A percentile compares a stretch with the other conserved stretches of the same genome.
These are phyloP conservation scores for Aspergillus avenaceus DNA, from an alignment of 495 filamentous ascomycete species.

Conservation along the genomic window DNA sequence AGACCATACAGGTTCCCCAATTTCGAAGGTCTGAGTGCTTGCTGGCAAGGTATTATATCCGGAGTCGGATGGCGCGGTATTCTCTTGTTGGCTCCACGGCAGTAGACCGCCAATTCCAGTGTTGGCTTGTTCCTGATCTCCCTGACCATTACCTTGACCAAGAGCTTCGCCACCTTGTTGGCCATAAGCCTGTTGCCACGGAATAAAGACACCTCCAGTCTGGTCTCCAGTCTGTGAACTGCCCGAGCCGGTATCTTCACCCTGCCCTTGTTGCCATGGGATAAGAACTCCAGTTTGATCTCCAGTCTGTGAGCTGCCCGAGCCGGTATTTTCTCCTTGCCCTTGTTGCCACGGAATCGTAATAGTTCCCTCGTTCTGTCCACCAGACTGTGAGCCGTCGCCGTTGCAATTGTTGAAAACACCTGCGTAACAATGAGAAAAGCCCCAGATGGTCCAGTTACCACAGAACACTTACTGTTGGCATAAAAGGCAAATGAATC, in stretches of 20 bases:
- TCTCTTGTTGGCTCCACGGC: not conserved
- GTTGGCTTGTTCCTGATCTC: not conserved
- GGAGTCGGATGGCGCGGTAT: too few species aligned
- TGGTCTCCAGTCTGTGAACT: not conserved
- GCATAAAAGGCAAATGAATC: conserved; percentile 18
- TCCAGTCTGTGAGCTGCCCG: too few species aligned
- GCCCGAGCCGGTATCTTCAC: too few species aligned
- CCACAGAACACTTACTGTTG: conserved; percentile 5
- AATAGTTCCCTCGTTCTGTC: not conserved
- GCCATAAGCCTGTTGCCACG: not conserved
- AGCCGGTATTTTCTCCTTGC: too few species aligned
- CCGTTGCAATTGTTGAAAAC: not conserved
- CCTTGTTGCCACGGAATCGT: too few species aligned
- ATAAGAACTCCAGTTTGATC: not conserved
- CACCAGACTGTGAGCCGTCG: not conserved
- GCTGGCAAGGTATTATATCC: too few species aligned
- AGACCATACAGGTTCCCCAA: too few species aligned
- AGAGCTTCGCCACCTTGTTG: not conserved
- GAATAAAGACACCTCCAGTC: not conserved
- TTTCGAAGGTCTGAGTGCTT: too few species aligned
- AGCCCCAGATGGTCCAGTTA: not conserved
- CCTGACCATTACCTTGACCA: not conserved
- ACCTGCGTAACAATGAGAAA: not conserved
- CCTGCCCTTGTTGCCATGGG: too few species aligned
- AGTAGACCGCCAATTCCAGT: not conserved